These are phyloP conservation scores for Nicotiana undulata DNA, from an alignment of 257 asterid species.

Conservation along the genomic window DNA sequence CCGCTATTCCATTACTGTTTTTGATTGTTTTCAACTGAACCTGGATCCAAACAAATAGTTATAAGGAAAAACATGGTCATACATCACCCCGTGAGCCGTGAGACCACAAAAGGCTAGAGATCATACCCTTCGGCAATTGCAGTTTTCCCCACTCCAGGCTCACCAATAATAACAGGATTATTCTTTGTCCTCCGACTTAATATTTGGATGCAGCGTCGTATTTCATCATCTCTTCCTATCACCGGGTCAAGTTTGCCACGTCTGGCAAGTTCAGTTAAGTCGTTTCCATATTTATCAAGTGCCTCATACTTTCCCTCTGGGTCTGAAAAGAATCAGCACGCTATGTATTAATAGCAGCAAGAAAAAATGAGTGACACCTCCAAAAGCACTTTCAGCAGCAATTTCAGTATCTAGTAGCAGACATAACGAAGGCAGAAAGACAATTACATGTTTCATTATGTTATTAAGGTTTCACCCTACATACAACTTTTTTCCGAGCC, in stretches of 20 bases:
- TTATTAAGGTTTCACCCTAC: neutral
- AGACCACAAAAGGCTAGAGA: slow-evolving; percentile 11
- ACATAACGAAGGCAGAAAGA: neutral
- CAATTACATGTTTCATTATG: neutral
- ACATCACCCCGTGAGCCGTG: neutral
- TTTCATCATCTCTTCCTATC: slow-evolving; percentile 97
- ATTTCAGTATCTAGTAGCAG: neutral
- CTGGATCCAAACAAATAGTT: neutral
- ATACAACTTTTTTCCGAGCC: neutral
- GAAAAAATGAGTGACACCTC: neutral
- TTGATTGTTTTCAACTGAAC: slow-evolving; percentile 3
- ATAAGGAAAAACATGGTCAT: neutral
- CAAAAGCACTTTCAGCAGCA: neutral
- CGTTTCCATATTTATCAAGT: slow-evolving; percentile 90
- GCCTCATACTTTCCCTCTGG: slow-evolving; percentile 94
- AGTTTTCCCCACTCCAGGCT: slow-evolving; percentile 98
- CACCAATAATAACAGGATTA: slow-evolving; percentile 96
- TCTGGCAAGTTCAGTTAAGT: slow-evolving; percentile 90
- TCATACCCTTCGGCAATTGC: slow-evolving; percentile 98
- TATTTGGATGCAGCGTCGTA: slow-evolving; percentile 89
- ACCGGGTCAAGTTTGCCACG: slow-evolving; percentile 98
- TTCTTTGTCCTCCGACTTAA: slow-evolving; percentile 89
- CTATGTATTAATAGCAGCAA: neutral
- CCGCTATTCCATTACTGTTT: neutral
- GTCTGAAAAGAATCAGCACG: slow-evolving; percentile 23